Percentiles rank a stretch among this genome's conserved stretches.
phyloP scores from a whole-genome alignment of 495 filamentous ascomycete species.

The Aspergillus funiculosus region DNA sequence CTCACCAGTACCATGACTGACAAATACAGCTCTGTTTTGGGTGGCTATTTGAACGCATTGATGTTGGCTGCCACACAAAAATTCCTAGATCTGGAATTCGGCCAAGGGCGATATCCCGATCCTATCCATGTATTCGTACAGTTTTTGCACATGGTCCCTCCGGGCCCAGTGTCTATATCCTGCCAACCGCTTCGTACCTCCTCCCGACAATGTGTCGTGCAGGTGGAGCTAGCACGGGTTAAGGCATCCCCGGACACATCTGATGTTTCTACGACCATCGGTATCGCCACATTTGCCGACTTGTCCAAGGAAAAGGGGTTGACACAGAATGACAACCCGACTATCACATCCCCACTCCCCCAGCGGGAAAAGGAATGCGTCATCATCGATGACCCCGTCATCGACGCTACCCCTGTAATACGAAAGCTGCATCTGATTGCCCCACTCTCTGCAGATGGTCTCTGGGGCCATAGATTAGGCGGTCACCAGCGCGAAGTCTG shows the following conservation, averaged over 20 bases:
- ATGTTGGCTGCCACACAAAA: constrained; percentile 16
- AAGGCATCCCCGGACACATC: not conserved
- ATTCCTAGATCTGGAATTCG: constrained; percentile 14
- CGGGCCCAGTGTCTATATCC: constrained; percentile 11
- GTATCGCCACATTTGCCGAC: constrained; percentile 19
- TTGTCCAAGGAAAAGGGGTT: constrained; percentile 17
- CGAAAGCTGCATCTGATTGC: constrained; percentile 20
- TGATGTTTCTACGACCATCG: constrained; percentile 2
- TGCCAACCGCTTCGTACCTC: constrained; percentile 15
- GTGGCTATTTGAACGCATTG: constrained; percentile 18
- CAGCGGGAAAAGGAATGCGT: constrained; percentile 19
- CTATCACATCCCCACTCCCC: constrained; percentile 5
- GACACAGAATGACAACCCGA: constrained; percentile 4
- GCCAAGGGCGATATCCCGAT: constrained; percentile 13
- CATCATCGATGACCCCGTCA: constrained; percentile 20
- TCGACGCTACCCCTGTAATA: constrained; percentile 22
- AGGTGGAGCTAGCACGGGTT: constrained; percentile 14
- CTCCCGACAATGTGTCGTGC: constrained; percentile 19
- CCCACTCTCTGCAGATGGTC: constrained; percentile 12
- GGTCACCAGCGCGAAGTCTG: constrained; percentile 23
- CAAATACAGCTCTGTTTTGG: constrained; percentile 20
- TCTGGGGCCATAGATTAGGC: constrained; percentile 24
- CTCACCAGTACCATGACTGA: constrained; percentile 1
- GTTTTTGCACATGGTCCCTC: constrained; percentile 19
- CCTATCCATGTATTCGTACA: constrained; percentile 23